phyloP scores from a whole-genome alignment of 1,284 basidiomycete genomes.

The Trichosporon ovoides region DNA sequence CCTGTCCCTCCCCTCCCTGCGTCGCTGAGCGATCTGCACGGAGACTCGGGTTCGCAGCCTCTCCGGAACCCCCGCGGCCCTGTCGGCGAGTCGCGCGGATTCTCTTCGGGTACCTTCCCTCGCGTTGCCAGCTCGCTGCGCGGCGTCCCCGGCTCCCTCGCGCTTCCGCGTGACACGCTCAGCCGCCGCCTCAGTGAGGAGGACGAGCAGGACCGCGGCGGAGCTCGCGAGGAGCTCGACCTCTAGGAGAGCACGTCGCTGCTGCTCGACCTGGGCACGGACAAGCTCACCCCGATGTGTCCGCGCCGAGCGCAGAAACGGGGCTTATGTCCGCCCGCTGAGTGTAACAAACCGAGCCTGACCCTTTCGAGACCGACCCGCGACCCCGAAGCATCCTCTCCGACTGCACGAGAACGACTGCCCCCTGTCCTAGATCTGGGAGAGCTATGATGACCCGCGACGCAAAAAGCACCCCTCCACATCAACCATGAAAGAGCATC shows the following conservation, averaged over 20 bases:
- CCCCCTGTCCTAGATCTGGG: too few relatives aligned
- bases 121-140: conserved; percentile 19
- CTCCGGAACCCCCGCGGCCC: conserved; percentile 44
- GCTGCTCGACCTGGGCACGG: neutral
- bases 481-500: neutral
- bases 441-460: conserved; percentile 5
- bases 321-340: too few relatives aligned
- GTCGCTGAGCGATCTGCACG: conserved; percentile 13
- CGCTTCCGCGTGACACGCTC: conserved; percentile 10
- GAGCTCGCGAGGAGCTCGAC: conserved; percentile 21
- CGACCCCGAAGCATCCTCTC: too few relatives aligned
- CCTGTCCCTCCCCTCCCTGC: conserved; percentile 38
- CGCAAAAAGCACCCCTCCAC: neutral
- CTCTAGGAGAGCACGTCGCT: conserved; percentile 4
- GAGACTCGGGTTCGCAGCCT: conserved; percentile 22
- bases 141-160: conserved; percentile 18
- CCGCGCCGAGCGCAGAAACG: neutral
- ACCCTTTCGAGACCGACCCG: too few relatives aligned
- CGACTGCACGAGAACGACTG: too few relatives aligned
- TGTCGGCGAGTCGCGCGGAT: conserved; percentile 36
- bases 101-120: conserved; percentile 13
- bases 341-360: neutral
- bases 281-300: neutral
- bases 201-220: conserved; percentile 30
- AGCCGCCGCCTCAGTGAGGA: conserved; percentile 32